A percentile compares a stretch with the other conserved stretches of the same genome.
Evolutionary conservation across 2,329 filamentous ascomycete species (phyloP).

Genomic region (Clarireedia monteithiana): DNA sequence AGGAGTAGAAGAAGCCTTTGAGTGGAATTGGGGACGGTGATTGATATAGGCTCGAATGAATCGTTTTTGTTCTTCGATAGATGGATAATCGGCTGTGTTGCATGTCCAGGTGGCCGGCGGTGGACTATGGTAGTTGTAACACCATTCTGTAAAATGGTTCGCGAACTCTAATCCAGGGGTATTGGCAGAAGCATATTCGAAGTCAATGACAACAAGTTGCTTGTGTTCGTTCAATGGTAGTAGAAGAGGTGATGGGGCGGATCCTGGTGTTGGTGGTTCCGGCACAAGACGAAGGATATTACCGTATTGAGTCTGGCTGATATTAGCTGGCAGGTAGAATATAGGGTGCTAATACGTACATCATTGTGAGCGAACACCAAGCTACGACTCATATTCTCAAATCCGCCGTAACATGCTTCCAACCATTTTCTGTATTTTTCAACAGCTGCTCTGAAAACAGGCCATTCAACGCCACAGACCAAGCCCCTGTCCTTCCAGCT

Average conservation of each 20-base stretch:
- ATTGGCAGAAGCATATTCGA: constrained; percentile 93
- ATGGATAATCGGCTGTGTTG: constrained; percentile 66
- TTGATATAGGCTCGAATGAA: constrained; percentile 84
- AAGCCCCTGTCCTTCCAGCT: constrained; percentile 64
- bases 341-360: constrained; percentile 43
- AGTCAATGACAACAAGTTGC: constrained; percentile 94
- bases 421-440: constrained; percentile 72
- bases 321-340: constrained; percentile 7
- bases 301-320: constrained; percentile 81
- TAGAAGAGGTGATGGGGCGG: constrained; percentile 64
- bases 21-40: constrained; percentile 63
- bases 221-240: constrained; percentile 91
- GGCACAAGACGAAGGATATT: constrained; percentile 77
- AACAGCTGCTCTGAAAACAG: constrained; percentile 64
- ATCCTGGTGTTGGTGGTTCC: constrained; percentile 39
- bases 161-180: constrained; percentile 83
- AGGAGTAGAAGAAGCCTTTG: constrained; percentile 34
- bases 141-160: constrained; percentile 98
- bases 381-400: constrained; percentile 58
- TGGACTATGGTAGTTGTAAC: constrained; percentile 89
- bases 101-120: constrained; percentile 55
- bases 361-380: constrained; percentile 98
- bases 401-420: constrained; percentile 61
- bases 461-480: constrained; percentile 80
- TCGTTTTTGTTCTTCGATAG: constrained; percentile 68